Evolutionary conservation across 331 rosid genomes (phyloP), one percentile per base, ranked within the genome.

Genomic region (Quercus tomentella): DNA sequence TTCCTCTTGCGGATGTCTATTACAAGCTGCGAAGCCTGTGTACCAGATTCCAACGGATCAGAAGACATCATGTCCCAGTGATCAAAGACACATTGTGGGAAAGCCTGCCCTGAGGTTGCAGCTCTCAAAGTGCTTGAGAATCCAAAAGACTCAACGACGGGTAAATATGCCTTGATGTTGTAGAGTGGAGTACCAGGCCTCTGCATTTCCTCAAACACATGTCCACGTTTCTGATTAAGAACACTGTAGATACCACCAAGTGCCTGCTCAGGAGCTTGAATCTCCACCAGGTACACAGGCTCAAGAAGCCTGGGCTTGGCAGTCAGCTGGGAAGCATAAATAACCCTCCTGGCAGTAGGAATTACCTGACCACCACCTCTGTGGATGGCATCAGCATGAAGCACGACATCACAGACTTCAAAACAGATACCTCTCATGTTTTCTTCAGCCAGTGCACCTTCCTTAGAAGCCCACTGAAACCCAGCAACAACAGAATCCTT

Each of bases 401-500:
- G 94, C 22, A 92, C 94, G 1, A 92, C 97, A 80, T 94, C 97
- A 15, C 97, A 92, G 0, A 94, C 91, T 76, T 92, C 97, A 58
- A 89, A 94, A 83, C 97, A 89, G 56, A 94, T 88, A 26, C 81
- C 97, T 51, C 98, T 87, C 97, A 92, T 92, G 88, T 94, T 92
- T 31, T 94, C 98, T 35, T 94, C 97, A 0, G 92, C 87, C 85
- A 94, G 60, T 3, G 93, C 93, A 74, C 97, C 95, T 83, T 92
- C 97, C 43, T 92, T 92, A 5, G 97, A 89, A 3, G 97, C 97
- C 95, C 93, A 90, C 77, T 92, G 97, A 86, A 94, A 94, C 0
- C 98, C 98, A n/a, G 97, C 97, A 66, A 92, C 97, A 0, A 94
- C 97, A 1, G 92, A 88, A 61, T 92, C 97, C 92, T 90, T 92